phyloP scores from a whole-genome alignment of 148 eudicot species.

The Arctostaphylos glauca region DNA sequence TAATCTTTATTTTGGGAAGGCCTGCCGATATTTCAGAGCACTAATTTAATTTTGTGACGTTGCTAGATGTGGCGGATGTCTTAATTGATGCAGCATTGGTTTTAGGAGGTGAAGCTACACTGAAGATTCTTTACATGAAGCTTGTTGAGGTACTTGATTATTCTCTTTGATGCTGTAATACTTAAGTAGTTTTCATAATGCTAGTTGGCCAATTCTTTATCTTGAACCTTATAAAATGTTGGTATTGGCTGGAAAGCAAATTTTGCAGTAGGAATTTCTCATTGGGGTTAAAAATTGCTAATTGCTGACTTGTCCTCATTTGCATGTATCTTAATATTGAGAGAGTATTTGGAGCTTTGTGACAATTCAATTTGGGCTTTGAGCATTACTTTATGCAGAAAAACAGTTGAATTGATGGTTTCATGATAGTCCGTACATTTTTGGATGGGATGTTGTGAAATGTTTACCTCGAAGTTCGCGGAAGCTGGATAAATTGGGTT shows the following conservation, averaged over 20 bases:
- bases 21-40: background rate
- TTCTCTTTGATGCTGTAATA: slow-evolving; percentile 17
- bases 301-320: background rate
- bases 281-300: background rate
- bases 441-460: background rate
- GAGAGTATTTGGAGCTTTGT: background rate
- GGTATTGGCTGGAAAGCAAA: background rate
- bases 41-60: slow-evolving; percentile 23
- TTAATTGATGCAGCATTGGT: slow-evolving; percentile 94
- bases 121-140: slow-evolving; percentile 84
- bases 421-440: background rate
- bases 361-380: background rate
- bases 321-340: background rate
- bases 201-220: background rate
- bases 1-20: background rate
- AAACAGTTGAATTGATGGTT: background rate
- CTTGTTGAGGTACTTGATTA: slow-evolving; percentile 65
- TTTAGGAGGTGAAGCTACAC: slow-evolving; percentile 80
- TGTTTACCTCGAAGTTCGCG: background rate
- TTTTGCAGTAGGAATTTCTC: slow-evolving; percentile 3
- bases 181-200: background rate
- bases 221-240: background rate
- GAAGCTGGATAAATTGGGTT: background rate
- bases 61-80: slow-evolving; percentile 95
- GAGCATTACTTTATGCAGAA: background rate